Evolutionary conservation across 2,329 filamentous ascomycete species (phyloP), one percentile per base, ranked within the genome.

Genomic region (Zymoseptoria tritici): DNA sequence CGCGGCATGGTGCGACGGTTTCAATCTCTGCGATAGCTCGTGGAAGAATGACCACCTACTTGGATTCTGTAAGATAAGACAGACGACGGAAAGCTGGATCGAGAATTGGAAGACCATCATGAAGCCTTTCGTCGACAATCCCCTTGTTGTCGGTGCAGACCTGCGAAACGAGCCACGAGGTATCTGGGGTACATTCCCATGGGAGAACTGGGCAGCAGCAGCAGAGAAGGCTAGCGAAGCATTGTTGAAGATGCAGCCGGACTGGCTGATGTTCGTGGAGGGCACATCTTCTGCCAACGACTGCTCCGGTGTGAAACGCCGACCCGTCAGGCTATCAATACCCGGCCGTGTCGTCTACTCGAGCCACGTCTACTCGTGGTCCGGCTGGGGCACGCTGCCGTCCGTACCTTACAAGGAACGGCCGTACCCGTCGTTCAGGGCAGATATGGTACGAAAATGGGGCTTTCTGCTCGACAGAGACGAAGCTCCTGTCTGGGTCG

Each of bases 141-240:
- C 82, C 2, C 75, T 82, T 49, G 86, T 89, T 50, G 81, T 89
- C 59, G 86, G 85, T 22, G 85, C 81, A 1, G 86, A 89, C 72
- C 77, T 89, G 62, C 80, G 85, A 60, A 89, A 89, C 73, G 86
- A 89, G 74, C 85, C 87, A 46, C 81, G 86, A 55, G 85, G 85
- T 5, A 75, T 87, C 49, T 87, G 85, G 85, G 86, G 85, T 31
- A 87, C 85, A 13, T 86, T 88, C 82, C 75, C 81, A 5, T 89
- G 86, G 85, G 74, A 77, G 24, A 78, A 77, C 57, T 88, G 85
- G 85, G 86, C 85, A 0, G 71, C 77, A 0, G 86, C 86, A 0
- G 85, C 85, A 29, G 85, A 88, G 73, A 76, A 76, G 61, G 85
- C 83, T 60, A 83, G 84, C 53, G 85, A 87, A 69, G 76, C 80